A percentile compares a stretch with the other conserved stretches of the same genome.
Evolutionary conservation across 2,329 filamentous ascomycete species (phyloP).

Genomic region (Fusarium sp.): DNA sequence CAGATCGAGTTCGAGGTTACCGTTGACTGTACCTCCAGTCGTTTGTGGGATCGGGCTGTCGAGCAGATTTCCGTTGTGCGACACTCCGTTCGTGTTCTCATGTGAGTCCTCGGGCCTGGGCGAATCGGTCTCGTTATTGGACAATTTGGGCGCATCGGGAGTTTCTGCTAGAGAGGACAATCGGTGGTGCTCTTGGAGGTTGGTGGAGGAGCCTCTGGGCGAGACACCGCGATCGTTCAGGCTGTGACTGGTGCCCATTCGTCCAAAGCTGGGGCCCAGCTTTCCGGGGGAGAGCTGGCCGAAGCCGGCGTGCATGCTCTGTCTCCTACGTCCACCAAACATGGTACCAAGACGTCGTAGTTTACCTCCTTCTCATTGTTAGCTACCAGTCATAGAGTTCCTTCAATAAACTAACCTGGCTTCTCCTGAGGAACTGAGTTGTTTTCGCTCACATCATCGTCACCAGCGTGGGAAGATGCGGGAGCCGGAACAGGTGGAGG

Average conservation of each 20-base stretch:
- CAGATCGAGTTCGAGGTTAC: constrained; percentile 58
- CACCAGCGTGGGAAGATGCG: constrained; percentile 31
- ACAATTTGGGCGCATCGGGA: constrained; percentile 53
- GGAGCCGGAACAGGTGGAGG: constrained; percentile 20
- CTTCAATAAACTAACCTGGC: constrained; percentile 47
- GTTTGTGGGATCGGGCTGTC: constrained; percentile 47
- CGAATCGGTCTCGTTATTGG: constrained; percentile 44
- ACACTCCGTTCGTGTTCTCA: constrained; percentile 60
- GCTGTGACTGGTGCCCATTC: constrained; percentile 71
- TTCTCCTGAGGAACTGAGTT: constrained; percentile 48
- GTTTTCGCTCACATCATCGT: constrained; percentile 58
- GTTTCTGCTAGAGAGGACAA: constrained; percentile 69
- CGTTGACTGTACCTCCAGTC: constrained; percentile 58
- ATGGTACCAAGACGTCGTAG: constrained; percentile 75
- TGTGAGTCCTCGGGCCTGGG: constrained; percentile 45
- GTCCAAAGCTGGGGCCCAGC: constrained; percentile 65
- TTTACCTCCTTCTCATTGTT: constrained; percentile 59
- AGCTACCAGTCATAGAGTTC: constrained; percentile 19
- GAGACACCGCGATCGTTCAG: constrained; percentile 60
- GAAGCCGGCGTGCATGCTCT: constrained; percentile 74
- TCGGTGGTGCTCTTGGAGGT: constrained; percentile 65
- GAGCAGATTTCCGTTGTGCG: constrained; percentile 45
- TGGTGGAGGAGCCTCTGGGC: constrained; percentile 68
- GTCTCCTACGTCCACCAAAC: constrained; percentile 69
- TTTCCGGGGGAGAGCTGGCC: constrained; percentile 67